A percentile compares a stretch with the other conserved stretches of the same genome.
Evolutionary conservation across 257 asterid genomes (phyloP).

Genomic region (Nicotiana tomentosiformis): DNA sequence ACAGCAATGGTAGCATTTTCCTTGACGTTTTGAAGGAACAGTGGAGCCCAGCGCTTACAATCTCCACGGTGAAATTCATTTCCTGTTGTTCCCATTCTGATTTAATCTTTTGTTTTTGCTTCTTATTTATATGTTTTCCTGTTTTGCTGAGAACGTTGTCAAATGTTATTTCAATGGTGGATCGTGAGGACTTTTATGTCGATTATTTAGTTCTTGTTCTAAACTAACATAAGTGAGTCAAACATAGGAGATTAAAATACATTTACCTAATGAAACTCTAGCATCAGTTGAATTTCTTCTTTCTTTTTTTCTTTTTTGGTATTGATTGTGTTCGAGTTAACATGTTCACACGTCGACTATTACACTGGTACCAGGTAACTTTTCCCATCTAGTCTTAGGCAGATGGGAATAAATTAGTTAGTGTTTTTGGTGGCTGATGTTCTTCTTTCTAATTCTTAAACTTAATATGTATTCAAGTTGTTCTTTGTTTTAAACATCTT

Average conservation of each 20-base stretch:
- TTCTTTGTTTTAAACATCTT: background rate
- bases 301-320: too few relatives aligned
- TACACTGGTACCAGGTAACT: too few relatives aligned
- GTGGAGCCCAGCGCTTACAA: slow-evolving; percentile 47
- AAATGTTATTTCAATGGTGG: background rate
- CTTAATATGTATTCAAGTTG: too few relatives aligned
- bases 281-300: background rate
- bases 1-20: slow-evolving; percentile 41
- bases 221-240: background rate
- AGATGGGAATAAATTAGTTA: too few relatives aligned
- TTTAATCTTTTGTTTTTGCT: background rate
- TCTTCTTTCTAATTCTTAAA: background rate
- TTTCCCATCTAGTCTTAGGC: too few relatives aligned
- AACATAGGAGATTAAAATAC: too few relatives aligned
- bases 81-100: background rate
- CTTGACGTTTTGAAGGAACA: slow-evolving; percentile 41
- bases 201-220: background rate
- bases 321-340: too few relatives aligned
- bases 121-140: too few relatives aligned
- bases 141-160: background rate
- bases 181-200: background rate
- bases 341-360: too few relatives aligned
- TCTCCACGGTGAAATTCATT: slow-evolving; percentile 26
- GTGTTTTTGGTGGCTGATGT: too few relatives aligned
- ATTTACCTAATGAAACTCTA: background rate